Evolutionary conservation across 2,329 filamentous ascomycete genomes (phyloP), one percentile per base, ranked within the genome.

Genomic region (Pseudogymnoascus sp.): DNA sequence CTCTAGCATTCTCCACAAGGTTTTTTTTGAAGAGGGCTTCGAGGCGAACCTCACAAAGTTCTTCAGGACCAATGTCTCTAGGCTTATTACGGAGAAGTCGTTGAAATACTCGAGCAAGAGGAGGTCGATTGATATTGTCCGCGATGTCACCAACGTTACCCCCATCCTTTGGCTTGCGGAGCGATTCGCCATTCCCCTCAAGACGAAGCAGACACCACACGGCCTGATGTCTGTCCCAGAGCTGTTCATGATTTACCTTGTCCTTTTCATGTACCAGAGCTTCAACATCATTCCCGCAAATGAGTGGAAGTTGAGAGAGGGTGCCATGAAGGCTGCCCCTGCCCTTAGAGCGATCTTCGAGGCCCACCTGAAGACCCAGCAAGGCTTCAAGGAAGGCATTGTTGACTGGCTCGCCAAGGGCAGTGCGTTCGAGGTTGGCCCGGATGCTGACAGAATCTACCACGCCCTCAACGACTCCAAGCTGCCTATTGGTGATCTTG

Each of bases 131-230:
- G 78, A 82, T 61, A 78, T 81, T 3, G 77, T 90, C 8, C 83
- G 86, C 23, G 86, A 90, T 62, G 82, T 91, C 0, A 87, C 84
- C 25, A 91, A 91, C 70, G 75, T 89, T 25, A 82, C 80, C 0
- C 87, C 88, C 5, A 79, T 82, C 59, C 70, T 79, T 38, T 83
- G 78, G 78, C 73, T 81, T 11, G 79, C 80, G 0, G 75, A 81
- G 25, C 76, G 78, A 18, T 81, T 82, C 71, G 83, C 85, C 59
- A 76, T 91, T 3, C 87, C 88, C 0, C 76, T 91, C 40, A 89
- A 90, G 76, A 86, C 83, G 0, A 60, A 60, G 35, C 35, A 60
- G 35, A 82, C 85, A 60, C 83, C 84, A 2, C 82, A 80, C 67
- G 88, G 88, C 2, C 61, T 82, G 6, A 52, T 82, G 16, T 75